Evolutionary conservation across 164 flowering plant species (phyloP).

Genomic region (Stephania cephalantha): DNA sequence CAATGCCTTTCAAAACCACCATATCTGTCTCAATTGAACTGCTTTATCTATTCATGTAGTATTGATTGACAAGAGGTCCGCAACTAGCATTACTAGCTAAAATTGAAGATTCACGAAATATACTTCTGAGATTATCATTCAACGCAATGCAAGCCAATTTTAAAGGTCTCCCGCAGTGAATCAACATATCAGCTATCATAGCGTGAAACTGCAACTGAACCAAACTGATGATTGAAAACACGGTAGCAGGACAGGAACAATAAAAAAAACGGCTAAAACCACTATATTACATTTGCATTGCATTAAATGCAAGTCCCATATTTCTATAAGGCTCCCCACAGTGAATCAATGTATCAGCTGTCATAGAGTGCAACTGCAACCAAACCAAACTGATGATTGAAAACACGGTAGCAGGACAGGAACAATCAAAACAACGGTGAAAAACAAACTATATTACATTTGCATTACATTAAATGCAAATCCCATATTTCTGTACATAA

Average conservation of each 20-base stretch:
- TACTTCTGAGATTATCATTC: background rate
- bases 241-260: background rate
- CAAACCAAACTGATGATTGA: background rate
- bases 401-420: background rate
- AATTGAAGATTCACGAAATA: background rate
- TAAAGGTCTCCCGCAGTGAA: background rate
- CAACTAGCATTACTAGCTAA: background rate
- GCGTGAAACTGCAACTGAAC: background rate
- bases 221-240: background rate
- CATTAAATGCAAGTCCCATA: background rate
- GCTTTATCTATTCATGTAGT: too few relatives aligned
- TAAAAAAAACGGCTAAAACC: background rate
- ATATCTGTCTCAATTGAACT: background rate
- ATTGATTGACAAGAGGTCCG: background rate
- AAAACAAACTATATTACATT: background rate
- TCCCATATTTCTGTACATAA: background rate
- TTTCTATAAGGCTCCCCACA: background rate
- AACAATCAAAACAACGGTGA: background rate
- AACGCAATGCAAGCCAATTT: background rate
- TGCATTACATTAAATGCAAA: background rate
- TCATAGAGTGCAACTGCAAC: too few relatives aligned
- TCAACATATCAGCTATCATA: background rate
- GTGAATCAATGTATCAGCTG: too few relatives aligned
- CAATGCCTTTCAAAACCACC: background rate
- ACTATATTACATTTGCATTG: background rate